A percentile compares a stretch with the other conserved stretches of the same genome.
These are phyloP conservation scores for Silene coronaria DNA, from an alignment of 179 eudicot genomes.

Conservation along the genomic window DNA sequence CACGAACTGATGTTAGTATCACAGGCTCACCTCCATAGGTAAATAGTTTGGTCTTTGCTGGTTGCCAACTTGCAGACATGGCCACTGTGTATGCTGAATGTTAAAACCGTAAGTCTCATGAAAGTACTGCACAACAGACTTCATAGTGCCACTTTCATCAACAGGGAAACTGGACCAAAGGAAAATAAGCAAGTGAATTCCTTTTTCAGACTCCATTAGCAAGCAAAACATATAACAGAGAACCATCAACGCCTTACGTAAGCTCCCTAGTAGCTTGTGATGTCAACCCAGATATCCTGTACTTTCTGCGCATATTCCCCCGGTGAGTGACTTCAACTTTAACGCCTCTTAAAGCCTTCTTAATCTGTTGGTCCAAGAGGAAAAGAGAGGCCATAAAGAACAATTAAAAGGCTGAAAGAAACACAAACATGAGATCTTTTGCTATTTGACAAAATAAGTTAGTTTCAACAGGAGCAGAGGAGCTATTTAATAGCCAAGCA, in stretches of 20 bases:
- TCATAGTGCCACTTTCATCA: conserved; percentile 79
- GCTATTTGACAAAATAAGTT: not conserved
- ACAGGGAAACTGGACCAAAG: conserved; percentile 60
- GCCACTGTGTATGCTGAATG: conserved; percentile 76
- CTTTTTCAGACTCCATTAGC: not conserved
- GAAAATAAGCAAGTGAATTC: not conserved
- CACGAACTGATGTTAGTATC: not conserved
- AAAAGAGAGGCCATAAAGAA: not conserved
- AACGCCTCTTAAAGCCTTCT: conserved; percentile 82
- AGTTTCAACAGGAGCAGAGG: not conserved
- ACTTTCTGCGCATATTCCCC: conserved; percentile 82
- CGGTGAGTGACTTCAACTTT: conserved; percentile 92
- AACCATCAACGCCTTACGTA: conserved; percentile 43
- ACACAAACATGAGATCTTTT: not conserved
- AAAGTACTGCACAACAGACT: conserved; percentile 82
- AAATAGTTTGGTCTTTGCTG: conserved; percentile 76
- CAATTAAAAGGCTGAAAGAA: not conserved
- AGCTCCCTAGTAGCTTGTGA: conserved; percentile 84
- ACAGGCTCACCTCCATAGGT: conserved; percentile 78
- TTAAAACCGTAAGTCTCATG: conserved; percentile 70
- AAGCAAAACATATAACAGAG: not conserved
- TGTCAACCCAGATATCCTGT: conserved; percentile 78
- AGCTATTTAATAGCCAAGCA: not conserved
- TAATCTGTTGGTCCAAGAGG: conserved; percentile 43
- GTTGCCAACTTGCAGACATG: conserved; percentile 92